Evolutionary conservation across 306 rosid species (phyloP).

Genomic region (Comarum palustre): DNA sequence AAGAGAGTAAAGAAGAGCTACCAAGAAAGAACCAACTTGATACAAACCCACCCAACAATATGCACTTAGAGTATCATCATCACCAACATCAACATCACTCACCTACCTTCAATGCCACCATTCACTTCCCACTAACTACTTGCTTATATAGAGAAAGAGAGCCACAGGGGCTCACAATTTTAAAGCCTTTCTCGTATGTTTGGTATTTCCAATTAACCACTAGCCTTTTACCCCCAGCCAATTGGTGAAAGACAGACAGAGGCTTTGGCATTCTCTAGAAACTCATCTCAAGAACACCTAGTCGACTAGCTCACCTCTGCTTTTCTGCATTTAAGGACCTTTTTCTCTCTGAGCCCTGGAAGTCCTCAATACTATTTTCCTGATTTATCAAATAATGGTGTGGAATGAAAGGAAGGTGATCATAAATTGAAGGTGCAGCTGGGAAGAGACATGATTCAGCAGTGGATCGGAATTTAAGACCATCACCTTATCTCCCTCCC

Average conservation of each 20-base stretch:
- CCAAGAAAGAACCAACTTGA: neutral
- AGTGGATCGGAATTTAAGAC: conserved; percentile 6
- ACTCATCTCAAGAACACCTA: neutral
- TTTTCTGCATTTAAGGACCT: conserved; percentile 38
- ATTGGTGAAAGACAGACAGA: conserved; percentile 48
- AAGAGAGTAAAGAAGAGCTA: neutral
- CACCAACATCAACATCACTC: neutral
- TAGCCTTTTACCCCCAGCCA: neutral
- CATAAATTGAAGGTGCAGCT: neutral
- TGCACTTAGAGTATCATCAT: neutral
- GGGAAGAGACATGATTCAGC: neutral
- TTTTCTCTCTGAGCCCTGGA: neutral
- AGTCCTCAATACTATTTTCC: neutral
- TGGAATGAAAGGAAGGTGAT: neutral
- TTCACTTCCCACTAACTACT: neutral
- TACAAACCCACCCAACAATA: neutral
- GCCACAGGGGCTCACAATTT: neutral
- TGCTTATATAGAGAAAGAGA: neutral
- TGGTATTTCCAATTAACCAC: neutral
- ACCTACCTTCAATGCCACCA: neutral
- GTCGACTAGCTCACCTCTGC: conserved; percentile 28
- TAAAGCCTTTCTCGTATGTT: neutral
- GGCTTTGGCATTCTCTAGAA: conserved; percentile 17
- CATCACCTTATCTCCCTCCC: conserved; percentile 23
- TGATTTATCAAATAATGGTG: neutral